Base-by-base conservation (phyloP, 2,329 filamentous ascomycete genomes). In the Penicillium capsulatum region DNA sequence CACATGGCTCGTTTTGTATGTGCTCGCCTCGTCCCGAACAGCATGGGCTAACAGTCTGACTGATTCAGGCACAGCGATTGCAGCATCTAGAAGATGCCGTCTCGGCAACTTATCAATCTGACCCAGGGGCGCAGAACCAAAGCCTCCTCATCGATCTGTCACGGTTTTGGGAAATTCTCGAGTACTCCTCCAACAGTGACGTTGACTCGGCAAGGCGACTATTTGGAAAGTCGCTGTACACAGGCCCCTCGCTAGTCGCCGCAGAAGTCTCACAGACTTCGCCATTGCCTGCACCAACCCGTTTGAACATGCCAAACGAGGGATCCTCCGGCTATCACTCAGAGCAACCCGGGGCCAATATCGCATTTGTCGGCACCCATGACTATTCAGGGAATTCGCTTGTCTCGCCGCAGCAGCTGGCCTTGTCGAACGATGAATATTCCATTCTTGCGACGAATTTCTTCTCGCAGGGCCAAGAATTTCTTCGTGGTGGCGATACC, bases 141-240 rank as follows among this genome's bases (percentile, higher is more conserved):
- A 59, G 59, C 30, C 58, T 70, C 6, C 55, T 70, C 2, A 71
- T 73, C 26, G 69, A 73, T 36, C 61, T 73, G 0, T 68, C 65
- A 3, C 61, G 67, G 15, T 73, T 73, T 49, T 73, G 70, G 65
- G 69, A 72, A 41, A 70, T 73, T 8, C 58, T 73, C 1, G 70
- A 73, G 50, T 71, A 71, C 36, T 66, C 68, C 1, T 68, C 66
- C 7, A 66, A 65, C 8, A 64, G 61, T 34, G 68, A 69, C 28
- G 52, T 58, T 2, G 53, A 59, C 24, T 63, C 61, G 6, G 59
- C 60, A 3, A 56, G 58, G 10, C 54, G 58, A 15, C 60, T 71
- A n/a, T 71, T 73, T 36, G 70, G 69, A 2, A 44, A 64, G 20
- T 66, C 66, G 0, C 47, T 72, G 3, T 64, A 61, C 30, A 53